Percentiles rank a stretch among this genome's conserved stretches.
Evolutionary conservation across 2,329 filamentous ascomycete genomes (phyloP).

Genomic region (Exophiala lecanii-corni): DNA sequence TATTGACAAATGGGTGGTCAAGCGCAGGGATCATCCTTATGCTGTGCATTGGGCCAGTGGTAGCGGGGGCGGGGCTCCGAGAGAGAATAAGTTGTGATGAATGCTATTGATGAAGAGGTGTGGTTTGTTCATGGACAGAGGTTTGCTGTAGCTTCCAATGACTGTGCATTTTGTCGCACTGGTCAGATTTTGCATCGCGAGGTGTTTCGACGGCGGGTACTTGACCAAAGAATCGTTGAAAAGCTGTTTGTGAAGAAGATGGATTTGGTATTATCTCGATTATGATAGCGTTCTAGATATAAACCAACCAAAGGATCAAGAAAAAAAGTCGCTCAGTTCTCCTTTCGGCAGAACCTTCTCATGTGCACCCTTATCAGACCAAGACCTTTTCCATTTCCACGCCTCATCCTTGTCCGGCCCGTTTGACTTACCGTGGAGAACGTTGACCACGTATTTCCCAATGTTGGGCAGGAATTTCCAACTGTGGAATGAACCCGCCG

Average conservation of each 20-base stretch:
- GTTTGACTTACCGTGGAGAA: conserved; percentile 28
- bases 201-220: no score
- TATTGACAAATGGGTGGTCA: conserved; percentile 48
- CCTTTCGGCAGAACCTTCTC: conserved; percentile 28
- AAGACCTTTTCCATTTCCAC: conserved; percentile 33
- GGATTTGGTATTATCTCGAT: no score
- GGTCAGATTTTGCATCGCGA: no score
- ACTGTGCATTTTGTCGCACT: no score
- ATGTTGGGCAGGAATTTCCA: conserved; percentile 63
- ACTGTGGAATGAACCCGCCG: conserved; percentile 60
- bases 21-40: conserved; percentile 37
- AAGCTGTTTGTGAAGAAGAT: no score
- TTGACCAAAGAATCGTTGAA: no score
- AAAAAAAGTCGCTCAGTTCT: conserved; percentile 26
- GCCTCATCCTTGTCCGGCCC: conserved; percentile 37
- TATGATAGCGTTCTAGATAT: no score
- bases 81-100: conserved; percentile 8
- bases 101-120: neutral
- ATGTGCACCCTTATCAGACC: conserved; percentile 29
- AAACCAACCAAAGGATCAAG: neutral
- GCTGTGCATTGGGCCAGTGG: conserved; percentile 28
- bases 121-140: no score
- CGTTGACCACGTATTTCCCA: conserved; percentile 50
- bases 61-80: neutral
- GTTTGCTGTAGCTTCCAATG: no score